Percentiles rank a stretch among this genome's conserved stretches.
These are phyloP conservation scores for Peniophora sp. DNA, from an alignment of 1,284 basidiomycete genomes.

Conservation along the genomic window DNA sequence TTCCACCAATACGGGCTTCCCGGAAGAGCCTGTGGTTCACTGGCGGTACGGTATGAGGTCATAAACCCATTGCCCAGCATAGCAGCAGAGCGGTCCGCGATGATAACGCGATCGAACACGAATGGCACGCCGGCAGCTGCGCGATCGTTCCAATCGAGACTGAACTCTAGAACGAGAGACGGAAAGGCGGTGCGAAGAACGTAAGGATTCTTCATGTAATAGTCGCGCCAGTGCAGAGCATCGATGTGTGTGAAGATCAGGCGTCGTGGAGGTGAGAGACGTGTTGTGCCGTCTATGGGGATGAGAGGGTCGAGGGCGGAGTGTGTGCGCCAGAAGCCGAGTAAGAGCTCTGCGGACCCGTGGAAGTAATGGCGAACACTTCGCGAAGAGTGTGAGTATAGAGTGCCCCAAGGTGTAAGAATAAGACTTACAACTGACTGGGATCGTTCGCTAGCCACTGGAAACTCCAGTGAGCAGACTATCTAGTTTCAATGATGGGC, in stretches of 20 bases:
- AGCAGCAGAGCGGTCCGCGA: constrained; percentile 77
- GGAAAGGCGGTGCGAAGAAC: constrained; percentile 72
- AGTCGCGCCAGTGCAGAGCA: constrained; percentile 79
- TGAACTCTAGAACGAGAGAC: constrained; percentile 66
- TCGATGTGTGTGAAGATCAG: constrained; percentile 70
- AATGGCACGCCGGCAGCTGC: constrained; percentile 58
- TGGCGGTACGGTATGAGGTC: constrained; percentile 67
- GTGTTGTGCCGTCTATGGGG: constrained; percentile 51
- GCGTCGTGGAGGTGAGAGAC: constrained; percentile 64
- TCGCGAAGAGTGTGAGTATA: too few relatives aligned
- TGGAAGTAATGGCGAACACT: constrained; percentile 58
- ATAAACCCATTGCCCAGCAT: constrained; percentile 63
- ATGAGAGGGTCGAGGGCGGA: constrained; percentile 71
- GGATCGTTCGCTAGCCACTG: background rate
- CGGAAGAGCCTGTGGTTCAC: constrained; percentile 66
- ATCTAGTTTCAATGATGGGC: background rate
- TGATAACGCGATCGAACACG: constrained; percentile 74
- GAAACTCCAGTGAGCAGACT: background rate
- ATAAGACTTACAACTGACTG: background rate
- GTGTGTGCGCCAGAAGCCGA: constrained; percentile 85
- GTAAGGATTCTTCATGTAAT: constrained; percentile 77
- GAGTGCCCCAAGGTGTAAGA: too few relatives aligned
- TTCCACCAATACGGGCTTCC: constrained; percentile 79
- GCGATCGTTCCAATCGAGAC: constrained; percentile 75
- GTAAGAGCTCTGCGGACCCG: constrained; percentile 83